Base-by-base conservation (phyloP, 305 asterid genomes). In the Fraxinus albicans region DNA sequence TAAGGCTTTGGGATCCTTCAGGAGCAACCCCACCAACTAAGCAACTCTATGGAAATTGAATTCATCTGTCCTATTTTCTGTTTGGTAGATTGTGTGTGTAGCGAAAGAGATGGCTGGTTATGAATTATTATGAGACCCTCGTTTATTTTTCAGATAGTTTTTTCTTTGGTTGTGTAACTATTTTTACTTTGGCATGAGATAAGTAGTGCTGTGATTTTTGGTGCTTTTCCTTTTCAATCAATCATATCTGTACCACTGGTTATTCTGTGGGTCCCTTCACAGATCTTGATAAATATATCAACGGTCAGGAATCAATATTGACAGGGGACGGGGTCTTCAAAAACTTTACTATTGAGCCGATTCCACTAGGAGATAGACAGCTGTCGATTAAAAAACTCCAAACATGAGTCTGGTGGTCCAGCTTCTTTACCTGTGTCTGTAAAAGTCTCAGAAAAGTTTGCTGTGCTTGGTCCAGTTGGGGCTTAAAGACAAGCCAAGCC, bases 1-100 rank as follows among this genome's bases (percentile, higher is more conserved):
- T 0, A 93, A 93, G 88, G 98, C 98, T 17, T 82, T 94, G 91
- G 97, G 97, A 76, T 94, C 98, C 25, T 94, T 94, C 94, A 91
- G 98, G 83, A 94, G 97, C 94, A 93, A 91, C 84, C 91, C 98
- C 13, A 84, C 95, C 53, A 94, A 93, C 89, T 94, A 81, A 89
- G 63, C 58, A 47, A 47, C 19, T 47, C 19, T 47, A 3, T 33
- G 7, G 6, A 74, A 60, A 79, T 81, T 84, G 75, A 78, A 50
- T 58, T 74, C 27, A 74, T 81, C 40, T 38, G 44, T 77, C 17
- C 25, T 53, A 70, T 72, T 35, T n/a, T 77, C 60, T 27, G 80
- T 21, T 38, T 69, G 36, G 84, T 73, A 79, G 87, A 70, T 84
- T 27, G 8, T 75, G 82, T 86, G 84, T 87, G 85, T 87, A 34